Conservation (phyloP, 768 basidiomycete genomes). For the Suillus discolor region DNA sequence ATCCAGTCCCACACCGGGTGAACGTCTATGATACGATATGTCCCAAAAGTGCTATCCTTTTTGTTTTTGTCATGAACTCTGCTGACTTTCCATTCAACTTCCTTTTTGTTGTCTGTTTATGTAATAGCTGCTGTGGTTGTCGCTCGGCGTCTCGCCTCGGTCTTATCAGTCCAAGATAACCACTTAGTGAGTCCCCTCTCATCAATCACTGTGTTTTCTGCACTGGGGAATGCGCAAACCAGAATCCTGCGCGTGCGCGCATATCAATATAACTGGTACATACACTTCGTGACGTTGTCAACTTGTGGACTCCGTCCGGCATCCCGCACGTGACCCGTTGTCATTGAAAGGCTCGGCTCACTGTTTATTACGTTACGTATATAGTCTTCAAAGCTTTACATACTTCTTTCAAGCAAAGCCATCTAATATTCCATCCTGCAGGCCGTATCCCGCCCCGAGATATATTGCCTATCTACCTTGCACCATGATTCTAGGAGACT, state of each 20-base stretch:
- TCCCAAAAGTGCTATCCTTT: too few species aligned
- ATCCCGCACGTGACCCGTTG: too few species aligned
- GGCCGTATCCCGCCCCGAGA: neutral
- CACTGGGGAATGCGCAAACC: neutral
- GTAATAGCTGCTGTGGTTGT: neutral
- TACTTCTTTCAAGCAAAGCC: neutral
- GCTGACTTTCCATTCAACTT: neutral
- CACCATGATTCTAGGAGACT: conserved; percentile 19
- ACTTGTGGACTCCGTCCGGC: too few species aligned
- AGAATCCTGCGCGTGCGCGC: neutral
- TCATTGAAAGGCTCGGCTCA: too few species aligned
- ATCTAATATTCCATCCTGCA: neutral
- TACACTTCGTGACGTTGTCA: neutral
- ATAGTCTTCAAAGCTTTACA: neutral
- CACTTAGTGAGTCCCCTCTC: neutral
- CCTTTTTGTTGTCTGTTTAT: neutral
- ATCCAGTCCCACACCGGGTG: too few species aligned
- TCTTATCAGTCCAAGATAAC: neutral
- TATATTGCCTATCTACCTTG: neutral
- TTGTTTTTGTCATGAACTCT: too few species aligned
- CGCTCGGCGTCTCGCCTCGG: neutral
- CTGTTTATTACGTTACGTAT: too few species aligned
- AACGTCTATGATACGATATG: too few species aligned
- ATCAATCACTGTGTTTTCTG: neutral
- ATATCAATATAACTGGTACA: neutral